Evolutionary conservation across 176 grass and related monocot species (phyloP).

Genomic region (Pontederia paniculata): DNA sequence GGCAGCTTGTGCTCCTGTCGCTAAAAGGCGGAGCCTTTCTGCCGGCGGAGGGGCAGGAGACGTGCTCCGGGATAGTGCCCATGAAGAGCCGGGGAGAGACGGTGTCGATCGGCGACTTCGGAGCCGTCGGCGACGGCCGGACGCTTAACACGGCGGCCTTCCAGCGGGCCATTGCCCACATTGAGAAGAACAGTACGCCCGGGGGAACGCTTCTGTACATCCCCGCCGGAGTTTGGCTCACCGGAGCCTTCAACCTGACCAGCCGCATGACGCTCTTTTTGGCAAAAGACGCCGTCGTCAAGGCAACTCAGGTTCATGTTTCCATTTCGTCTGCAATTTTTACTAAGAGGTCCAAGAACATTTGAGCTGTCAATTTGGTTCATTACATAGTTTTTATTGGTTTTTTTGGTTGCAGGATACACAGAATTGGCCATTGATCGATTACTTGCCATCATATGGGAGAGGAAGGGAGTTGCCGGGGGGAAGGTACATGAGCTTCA

Average conservation of each 20-base stretch:
- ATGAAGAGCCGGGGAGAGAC: neutral
- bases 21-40: neutral
- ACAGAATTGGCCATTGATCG: constrained; percentile 67
- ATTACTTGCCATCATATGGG: constrained; percentile 79
- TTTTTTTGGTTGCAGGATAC: constrained; percentile 37
- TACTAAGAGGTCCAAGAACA: neutral
- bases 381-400: neutral
- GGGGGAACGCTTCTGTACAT: constrained; percentile 8
- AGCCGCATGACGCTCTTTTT: constrained; percentile 15
- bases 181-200: neutral
- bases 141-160: constrained; percentile 11
- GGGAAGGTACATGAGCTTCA: constrained; percentile 73
- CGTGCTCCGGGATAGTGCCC: constrained; percentile 14
- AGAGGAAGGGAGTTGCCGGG: constrained; percentile 76
- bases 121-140: constrained; percentile 6
- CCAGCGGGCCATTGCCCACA: neutral
- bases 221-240: constrained; percentile 13
- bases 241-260: constrained; percentile 14
- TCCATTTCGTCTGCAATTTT: too few species aligned
- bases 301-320: constrained; percentile 8
- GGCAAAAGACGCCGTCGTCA: constrained; percentile 8
- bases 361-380: neutral
- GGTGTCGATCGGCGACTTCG: constrained; percentile 5
- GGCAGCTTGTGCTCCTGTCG: neutral
- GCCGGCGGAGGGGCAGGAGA: constrained; percentile 3